Percentiles rank a stretch among this genome's conserved stretches.
phyloP scores from a whole-genome alignment of 257 asterid species.

The Nemophila menziesii region DNA sequence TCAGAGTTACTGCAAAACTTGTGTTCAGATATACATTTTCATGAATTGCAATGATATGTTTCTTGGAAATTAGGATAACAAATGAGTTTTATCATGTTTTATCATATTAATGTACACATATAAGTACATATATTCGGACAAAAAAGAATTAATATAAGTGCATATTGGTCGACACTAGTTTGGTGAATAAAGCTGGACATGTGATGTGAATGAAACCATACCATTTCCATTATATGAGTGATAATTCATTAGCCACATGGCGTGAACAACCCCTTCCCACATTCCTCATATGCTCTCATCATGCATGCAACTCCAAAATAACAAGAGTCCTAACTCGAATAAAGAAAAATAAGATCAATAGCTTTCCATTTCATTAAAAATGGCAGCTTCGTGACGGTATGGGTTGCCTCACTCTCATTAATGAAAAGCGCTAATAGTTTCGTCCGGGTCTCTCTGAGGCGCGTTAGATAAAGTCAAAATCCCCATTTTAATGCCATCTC shows the following conservation, averaged over 20 bases:
- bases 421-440: background rate
- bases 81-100: no score
- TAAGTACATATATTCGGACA: no score
- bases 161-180: no score
- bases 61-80: no score
- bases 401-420: constrained; percentile 8
- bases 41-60: no score
- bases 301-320: background rate
- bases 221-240: background rate
- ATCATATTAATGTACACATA: no score
- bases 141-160: no score
- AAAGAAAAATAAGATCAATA: no score
- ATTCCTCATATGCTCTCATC: background rate
- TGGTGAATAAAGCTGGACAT: background rate
- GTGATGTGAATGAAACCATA: background rate
- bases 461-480: background rate
- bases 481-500: background rate
- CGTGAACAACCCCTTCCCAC: background rate
- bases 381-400: background rate
- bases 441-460: background rate
- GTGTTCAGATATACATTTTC: no score
- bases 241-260: background rate
- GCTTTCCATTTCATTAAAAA: background rate
- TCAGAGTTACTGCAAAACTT: no score
- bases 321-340: no score